Conservation (phyloP, 345 rosid genomes). For the Raphanus raphanistrum region DNA sequence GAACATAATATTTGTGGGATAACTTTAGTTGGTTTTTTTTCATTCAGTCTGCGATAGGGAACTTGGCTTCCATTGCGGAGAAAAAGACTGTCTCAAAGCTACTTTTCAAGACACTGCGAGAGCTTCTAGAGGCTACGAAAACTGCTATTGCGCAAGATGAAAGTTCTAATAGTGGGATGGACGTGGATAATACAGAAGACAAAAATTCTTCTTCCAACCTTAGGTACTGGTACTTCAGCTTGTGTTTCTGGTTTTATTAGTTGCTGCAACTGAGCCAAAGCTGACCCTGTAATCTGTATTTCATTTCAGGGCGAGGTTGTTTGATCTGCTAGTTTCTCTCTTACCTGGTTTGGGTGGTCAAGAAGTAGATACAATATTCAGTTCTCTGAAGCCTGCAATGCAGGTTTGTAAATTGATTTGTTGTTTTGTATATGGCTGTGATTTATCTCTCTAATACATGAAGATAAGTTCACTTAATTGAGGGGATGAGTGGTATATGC, state of each 20-base stretch:
- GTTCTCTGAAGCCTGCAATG: conserved; percentile 72
- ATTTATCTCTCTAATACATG: background rate
- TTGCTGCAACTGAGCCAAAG: conserved; percentile 12
- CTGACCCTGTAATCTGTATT: conserved; percentile 16
- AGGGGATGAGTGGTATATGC: conserved; percentile 10
- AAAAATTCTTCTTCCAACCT: conserved; percentile 44
- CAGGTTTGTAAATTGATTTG: conserved; percentile 51
- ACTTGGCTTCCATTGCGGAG: conserved; percentile 80
- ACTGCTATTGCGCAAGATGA: conserved; percentile 51
- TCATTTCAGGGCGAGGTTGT: conserved; percentile 71
- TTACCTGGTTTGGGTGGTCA: conserved; percentile 67
- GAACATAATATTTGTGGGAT: conserved; percentile 5
- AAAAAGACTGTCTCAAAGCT: conserved; percentile 52
- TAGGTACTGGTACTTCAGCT: conserved; percentile 47
- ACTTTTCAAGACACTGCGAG: conserved; percentile 62
- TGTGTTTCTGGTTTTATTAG: background rate
- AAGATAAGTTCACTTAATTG: conserved; percentile 2
- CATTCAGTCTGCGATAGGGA: conserved; percentile 74
- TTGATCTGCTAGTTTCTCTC: conserved; percentile 79
- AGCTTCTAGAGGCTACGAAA: conserved; percentile 66
- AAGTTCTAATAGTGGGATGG: conserved; percentile 55
- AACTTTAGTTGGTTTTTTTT: background rate
- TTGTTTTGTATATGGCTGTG: background rate
- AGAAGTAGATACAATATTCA: conserved; percentile 55
- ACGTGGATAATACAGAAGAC: conserved; percentile 48